Evolutionary conservation across 164 flowering plant genomes (phyloP), one percentile per base, ranked within the genome.

Genomic region (Dillenia suffruticosa): DNA sequence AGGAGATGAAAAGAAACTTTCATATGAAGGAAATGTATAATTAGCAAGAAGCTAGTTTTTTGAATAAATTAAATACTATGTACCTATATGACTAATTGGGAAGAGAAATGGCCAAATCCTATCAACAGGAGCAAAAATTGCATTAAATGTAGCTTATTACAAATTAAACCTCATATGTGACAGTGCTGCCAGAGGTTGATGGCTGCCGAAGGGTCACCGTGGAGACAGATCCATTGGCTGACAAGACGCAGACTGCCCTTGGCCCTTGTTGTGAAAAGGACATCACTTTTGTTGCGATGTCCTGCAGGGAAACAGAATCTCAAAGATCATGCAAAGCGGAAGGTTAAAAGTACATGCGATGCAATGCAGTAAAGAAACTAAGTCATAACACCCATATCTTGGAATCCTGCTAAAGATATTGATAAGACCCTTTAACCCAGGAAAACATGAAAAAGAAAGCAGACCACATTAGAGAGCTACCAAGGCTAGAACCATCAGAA

Each of bases 221-320:
- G 24, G 96, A 87, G 49, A 92, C 84, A 57, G 91, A 78, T 63
- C 97, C 97, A 69, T 71, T 84, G 49, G 94, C 97, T 53, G 97
- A 87, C 67, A 92, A 76, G 53, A 92, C 73, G 68, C 94, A 89
- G 44, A 89, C 69, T 57, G 88, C 85, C 73, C 94, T 79, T 51
- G 84, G 86, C n/a, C 94, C 88, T 62, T 86, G 94, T 64, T 83
- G 90, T 12, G 90, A 80, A 75, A 92, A 87, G 60, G 92, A 68
- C 80, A 87, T 72, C 51, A 92, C 74, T 74, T 86, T 92, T 48
- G 88, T 62, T n/a, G 89, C 82, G 46, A 92, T 79, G 70, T 92
- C 96, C 98, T 92, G 71, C 70, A 70, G 7, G 54, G 57, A 32
- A 61, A 44, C 14, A 48, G 1, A 59, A 40, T 6, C 0, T 32